Evolutionary conservation across 192 early-diverging fungal species (phyloP), one percentile per base, ranked within the genome.

Genomic region (Podila horticola): DNA sequence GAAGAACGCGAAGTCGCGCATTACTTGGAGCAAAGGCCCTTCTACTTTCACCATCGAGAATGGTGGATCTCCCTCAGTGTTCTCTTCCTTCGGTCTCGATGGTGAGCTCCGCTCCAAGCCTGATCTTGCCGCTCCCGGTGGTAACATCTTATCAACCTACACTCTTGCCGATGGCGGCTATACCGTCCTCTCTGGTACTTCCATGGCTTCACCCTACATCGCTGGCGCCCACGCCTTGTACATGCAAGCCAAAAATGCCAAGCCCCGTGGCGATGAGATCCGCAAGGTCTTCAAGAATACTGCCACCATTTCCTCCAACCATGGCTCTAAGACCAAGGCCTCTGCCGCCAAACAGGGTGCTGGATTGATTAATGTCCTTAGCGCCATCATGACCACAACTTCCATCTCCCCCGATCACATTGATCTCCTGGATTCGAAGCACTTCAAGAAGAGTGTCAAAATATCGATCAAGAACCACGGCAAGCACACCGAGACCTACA

Each of bases 1-100:
- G 12, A 66, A 73, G 24, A 63, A 72, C 10, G 24, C 66, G 1
- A 74, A 66, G n/a, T 50, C 51, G 8, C 52, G 10, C 13, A 20
- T 62, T 31, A 36, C 15, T 11, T 82, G 65, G 58, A 51, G 30
- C 57, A 61, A 58, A 17, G 12, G 30, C 26, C 38, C 30, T n/a
- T 66, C 31, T 38, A 49, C 62, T 15, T 33, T 58, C 24, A 41
- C 11, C 2, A 28, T 36, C 33, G 41, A 63, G 34, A 57, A 49
- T 29, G 84, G 72, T 29, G 89, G 89, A 36, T 88, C 84, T 24
- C 79, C 93, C n/a, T 93, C 94, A 19, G 64, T 59, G 58, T 94
- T 93, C 66, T 92, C 92, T 24, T 92, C 91, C 24, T 88, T 85
- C 58, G 96, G 96, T 48, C 87, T 92, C 0, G 90, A 86, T 49